Conservation (phyloP, 306 rosid genomes). For the Vigna angularis region DNA sequence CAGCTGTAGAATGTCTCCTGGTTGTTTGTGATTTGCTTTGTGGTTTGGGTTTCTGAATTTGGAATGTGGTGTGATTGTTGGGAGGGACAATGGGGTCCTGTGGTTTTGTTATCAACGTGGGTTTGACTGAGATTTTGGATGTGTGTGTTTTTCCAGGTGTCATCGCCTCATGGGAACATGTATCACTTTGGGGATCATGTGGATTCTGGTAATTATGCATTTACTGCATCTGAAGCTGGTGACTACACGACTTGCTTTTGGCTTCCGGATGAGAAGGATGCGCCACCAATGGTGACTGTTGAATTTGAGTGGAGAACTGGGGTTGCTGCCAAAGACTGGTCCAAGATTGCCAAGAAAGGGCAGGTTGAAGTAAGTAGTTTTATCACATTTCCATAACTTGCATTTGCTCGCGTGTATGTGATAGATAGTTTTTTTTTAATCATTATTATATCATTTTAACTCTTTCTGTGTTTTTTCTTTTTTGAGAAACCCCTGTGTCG, state of each 20-base stretch:
- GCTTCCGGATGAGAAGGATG: conserved; percentile 59
- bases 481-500: background rate
- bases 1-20: background rate
- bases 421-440: conserved; percentile 12
- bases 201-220: conserved; percentile 81
- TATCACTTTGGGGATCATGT: conserved; percentile 69
- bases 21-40: conserved; percentile 25
- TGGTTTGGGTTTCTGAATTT: conserved; percentile 32
- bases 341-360: conserved; percentile 94
- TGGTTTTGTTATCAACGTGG: conserved; percentile 29
- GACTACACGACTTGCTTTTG: conserved; percentile 82
- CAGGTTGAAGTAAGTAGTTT: conserved; percentile 76
- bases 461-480: conserved; percentile 1
- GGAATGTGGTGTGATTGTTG: conserved; percentile 2
- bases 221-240: conserved; percentile 79
- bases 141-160: conserved; percentile 57
- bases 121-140: conserved; percentile 48
- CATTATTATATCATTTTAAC: conserved; percentile 21
- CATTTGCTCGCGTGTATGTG: background rate
- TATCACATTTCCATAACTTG: conserved; percentile 7
- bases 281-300: conserved; percentile 46
- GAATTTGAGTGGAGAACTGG: conserved; percentile 94
- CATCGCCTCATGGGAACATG: conserved; percentile 70
- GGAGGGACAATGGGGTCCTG: conserved; percentile 15
- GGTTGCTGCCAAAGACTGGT: conserved; percentile 89